Evolutionary conservation across 345 rosid genomes (phyloP).

Genomic region (Gossypium thurberi): DNA sequence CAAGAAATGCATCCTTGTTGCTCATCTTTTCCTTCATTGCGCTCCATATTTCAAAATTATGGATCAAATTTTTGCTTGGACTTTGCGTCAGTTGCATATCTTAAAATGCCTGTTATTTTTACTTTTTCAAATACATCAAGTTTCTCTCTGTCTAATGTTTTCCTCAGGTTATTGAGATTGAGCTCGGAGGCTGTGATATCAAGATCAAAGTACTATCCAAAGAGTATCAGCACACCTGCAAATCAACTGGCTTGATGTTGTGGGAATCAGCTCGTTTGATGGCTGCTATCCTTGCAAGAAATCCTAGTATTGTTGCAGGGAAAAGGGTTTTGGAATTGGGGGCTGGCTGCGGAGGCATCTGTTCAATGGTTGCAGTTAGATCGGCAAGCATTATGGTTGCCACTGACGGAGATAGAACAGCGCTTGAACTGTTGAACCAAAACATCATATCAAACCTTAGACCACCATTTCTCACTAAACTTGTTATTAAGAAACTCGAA

Average conservation of each 20-base stretch:
- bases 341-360: conserved; percentile 75
- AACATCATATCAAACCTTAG: conserved; percentile 54
- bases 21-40: not conserved
- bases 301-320: conserved; percentile 60
- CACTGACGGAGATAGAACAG: conserved; percentile 62
- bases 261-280: conserved; percentile 9
- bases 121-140: not conserved
- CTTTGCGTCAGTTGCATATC: too few relatives aligned
- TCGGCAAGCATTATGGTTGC: conserved; percentile 69
- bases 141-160: not conserved
- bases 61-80: not conserved
- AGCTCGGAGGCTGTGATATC: conserved; percentile 25
- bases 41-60: not conserved
- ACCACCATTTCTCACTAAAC: conserved; percentile 33
- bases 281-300: conserved; percentile 68
- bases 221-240: conserved; percentile 87
- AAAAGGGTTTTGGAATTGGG: conserved; percentile 74
- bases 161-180: conserved; percentile 43
- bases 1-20: not conserved
- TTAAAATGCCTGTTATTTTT: not conserved
- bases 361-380: conserved; percentile 73
- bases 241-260: conserved; percentile 87
- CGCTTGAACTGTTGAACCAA: conserved; percentile 46
- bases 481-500: conserved; percentile 45
- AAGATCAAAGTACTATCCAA: conserved; percentile 33